Evolutionary conservation across 2,329 filamentous ascomycete genomes (phyloP), one percentile per base, ranked within the genome.

Genomic region (Monilinia aucupariae): DNA sequence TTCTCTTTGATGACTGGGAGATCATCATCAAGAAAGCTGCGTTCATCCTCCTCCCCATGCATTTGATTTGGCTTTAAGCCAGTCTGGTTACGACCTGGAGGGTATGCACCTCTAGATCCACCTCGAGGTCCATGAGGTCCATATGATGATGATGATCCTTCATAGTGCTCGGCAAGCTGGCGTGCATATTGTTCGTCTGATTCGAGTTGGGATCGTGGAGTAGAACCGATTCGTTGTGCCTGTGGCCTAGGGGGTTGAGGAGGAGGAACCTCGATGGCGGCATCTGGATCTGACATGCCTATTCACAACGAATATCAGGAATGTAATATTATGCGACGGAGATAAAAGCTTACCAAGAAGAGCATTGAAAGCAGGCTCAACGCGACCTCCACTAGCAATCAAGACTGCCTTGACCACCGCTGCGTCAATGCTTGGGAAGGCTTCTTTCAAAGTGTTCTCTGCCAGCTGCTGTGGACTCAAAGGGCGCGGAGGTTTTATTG

Each of bases 361-460:
- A 43, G 94, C 94, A 77, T 97, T 94, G 78, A 99, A 99, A 17
- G 94, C 93, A 39, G 91, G 90, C 76, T 99, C 94, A 54, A 97
- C 87, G 71, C 88, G 86, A 64, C 92, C 93, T 64, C 87, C 83
- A 75, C 94, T 97, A 17, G 94, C 94, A 30, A 84, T 82, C 67
- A 99, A 78, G 0, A 99, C 89, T 37, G 94, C 94, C 76, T 88
- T 96, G 75, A 99, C 84, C 53, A 99, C 89, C 51, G 85, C 76
- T 9, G 78, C 74, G 61, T 99, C 94, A 65, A 97, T 90, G 62
- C 80, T 83, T 0, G 94, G 94, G 71, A 99, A 99, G 0, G 94
- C 94, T 76, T 99, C 94, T 75, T 91, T 93, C 62, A 99, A 81
- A 4, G 92, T 97, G 71, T 85, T 84, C 76, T 93, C 89, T 54